These are phyloP conservation scores for Mikania micrantha DNA, from an alignment of 129 eudicot genomes.

Conservation along the genomic window DNA sequence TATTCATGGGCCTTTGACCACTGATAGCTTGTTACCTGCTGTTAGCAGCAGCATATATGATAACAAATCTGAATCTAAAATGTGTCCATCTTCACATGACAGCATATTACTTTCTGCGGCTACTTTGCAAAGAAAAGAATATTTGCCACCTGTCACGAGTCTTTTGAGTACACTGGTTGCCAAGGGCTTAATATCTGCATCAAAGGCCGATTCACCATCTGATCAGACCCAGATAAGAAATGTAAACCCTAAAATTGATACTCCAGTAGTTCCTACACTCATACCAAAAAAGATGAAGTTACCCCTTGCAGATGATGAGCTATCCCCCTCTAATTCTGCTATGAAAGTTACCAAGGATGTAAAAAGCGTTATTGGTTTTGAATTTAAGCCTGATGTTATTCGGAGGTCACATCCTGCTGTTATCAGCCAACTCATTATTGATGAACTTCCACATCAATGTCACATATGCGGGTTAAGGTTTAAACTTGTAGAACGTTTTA, in stretches of 20 bases:
- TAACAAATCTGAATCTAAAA: constrained; percentile 6
- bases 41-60: constrained; percentile 38
- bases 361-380: constrained; percentile 63
- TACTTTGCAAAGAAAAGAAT: constrained; percentile 6
- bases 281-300: not conserved
- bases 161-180: constrained; percentile 73
- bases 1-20: constrained; percentile 30
- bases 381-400: constrained; percentile 67
- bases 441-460: constrained; percentile 67
- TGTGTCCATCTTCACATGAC: constrained; percentile 19
- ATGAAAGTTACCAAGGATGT: constrained; percentile 20
- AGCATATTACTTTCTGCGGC: constrained; percentile 12
- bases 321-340: constrained; percentile 20
- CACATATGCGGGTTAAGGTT: constrained; percentile 62
- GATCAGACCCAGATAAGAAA: constrained; percentile 16
- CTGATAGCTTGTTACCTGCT: constrained; percentile 51
- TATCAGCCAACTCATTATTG: constrained; percentile 45
- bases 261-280: constrained; percentile 25
- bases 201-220: constrained; percentile 40
- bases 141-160: constrained; percentile 50
- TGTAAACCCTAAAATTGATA: constrained; percentile 23
- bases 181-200: constrained; percentile 66
- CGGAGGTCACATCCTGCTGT: constrained; percentile 61
- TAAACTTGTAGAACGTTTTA: constrained; percentile 51
- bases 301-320: constrained; percentile 18